Percentiles rank a stretch among this genome's conserved stretches.
Conservation (phyloP, 352 stramenopile species). For the Globisporangium megalacanthum region DNA sequence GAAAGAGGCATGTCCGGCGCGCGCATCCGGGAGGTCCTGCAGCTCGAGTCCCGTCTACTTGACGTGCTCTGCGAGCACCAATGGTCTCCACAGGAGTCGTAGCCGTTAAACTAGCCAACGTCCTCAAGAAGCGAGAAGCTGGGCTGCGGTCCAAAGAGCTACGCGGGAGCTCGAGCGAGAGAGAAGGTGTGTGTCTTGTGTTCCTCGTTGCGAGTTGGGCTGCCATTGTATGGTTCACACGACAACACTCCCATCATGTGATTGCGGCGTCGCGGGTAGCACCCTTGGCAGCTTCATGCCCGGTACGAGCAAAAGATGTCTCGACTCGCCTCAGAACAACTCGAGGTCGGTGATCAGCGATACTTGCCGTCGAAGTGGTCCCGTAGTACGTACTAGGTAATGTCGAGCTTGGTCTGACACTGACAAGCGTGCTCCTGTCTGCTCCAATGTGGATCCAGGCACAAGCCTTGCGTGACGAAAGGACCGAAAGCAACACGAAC, state of each 20-base stretch:
- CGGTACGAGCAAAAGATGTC: slow-evolving; percentile 1
- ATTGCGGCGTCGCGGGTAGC: not conserved
- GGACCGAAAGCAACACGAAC: not conserved
- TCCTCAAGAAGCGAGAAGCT: slow-evolving; percentile 19
- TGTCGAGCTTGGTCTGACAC: not conserved
- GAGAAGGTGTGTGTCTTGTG: not conserved
- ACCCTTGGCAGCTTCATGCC: slow-evolving; percentile 2
- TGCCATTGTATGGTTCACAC: no score
- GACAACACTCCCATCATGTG: no score
- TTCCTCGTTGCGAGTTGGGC: not conserved
- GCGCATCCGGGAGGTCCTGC: slow-evolving; percentile 34
- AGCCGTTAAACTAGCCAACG: slow-evolving; percentile 11
- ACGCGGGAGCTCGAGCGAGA: slow-evolving; percentile 12
- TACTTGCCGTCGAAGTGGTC: no score
- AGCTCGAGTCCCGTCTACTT: slow-evolving; percentile 38
- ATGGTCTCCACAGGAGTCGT: slow-evolving; percentile 1
- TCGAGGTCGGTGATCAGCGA: not conserved
- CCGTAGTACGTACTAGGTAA: not conserved
- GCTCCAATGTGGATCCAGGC: not conserved
- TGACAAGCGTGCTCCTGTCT: not conserved
- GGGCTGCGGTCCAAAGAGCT: not conserved
- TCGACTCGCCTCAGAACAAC: not conserved
- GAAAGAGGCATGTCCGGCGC: slow-evolving; percentile 30
- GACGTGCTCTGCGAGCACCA: slow-evolving; percentile 23
- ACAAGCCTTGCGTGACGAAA: not conserved